Base-by-base conservation (phyloP, 1,284 basidiomycete genomes). In the Sporisorium sorghi region DNA sequence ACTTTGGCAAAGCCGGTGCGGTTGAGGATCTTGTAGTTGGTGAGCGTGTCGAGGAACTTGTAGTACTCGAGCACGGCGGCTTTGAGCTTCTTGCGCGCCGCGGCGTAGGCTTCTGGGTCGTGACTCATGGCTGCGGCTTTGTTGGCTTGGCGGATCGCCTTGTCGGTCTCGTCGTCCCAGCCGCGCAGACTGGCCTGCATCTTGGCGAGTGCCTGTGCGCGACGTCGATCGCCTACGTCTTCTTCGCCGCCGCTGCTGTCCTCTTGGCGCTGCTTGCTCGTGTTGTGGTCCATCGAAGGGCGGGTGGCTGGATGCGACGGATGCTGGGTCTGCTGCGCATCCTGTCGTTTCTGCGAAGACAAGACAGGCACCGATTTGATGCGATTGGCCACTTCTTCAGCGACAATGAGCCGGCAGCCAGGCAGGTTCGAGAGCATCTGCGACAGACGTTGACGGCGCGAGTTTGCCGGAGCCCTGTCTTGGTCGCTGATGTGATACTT, bases 61-160 rank as follows among this genome's bases (percentile, higher is more conserved):
- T 97, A 95, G 84, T 92, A 92, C 81, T 97, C 94, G 58, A 91
- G 77, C 2, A 93, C 88, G 1, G 94, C 94, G 52, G 89, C 90
- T 82, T 92, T 91, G 59, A 97, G 86, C 78, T 90, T 90, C 84
- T 90, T 91, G 85, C 92, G 93, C 33, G 94, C 93, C 50, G 89
- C 87, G 43, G 89, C 87, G 85, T 96, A 97, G 58, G 91, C 89
- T 55, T 92, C 91, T 0, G 92, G 93, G 80, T 92, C 89, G 58
- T 86, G 87, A 11, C 81, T 84, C 42, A 76, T 80, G 67, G 78
- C 75, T 69, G 81, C 83, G 15, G 76, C 76, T 26, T 73, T 66
- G 40, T 79, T 71, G 30, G 71, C 78, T 15, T 69, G 47, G 35
- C 76, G 63, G 19, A 75, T 59, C 8, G 72, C 71, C 21, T 54